Evolutionary conservation across 176 grass and related monocot species (phyloP).

Genomic region (Areca catechu): DNA sequence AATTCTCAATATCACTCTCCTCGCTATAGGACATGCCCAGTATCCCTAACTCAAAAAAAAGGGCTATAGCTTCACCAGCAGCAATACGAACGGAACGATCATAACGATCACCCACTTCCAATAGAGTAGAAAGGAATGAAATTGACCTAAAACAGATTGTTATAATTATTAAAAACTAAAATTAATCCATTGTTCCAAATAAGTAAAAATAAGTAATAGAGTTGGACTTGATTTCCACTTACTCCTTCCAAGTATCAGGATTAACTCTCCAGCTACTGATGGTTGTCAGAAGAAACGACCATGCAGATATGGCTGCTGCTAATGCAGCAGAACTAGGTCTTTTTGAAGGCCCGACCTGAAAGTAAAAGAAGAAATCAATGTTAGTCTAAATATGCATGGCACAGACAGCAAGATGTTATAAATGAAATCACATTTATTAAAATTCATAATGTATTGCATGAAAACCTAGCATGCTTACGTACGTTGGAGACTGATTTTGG

Average conservation of each 20-base stretch:
- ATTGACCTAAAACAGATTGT: slow-evolving; percentile 40
- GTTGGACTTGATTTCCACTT: slow-evolving; percentile 1
- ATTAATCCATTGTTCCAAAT: neutral
- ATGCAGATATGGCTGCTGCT: slow-evolving; percentile 74
- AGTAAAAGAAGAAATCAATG: neutral
- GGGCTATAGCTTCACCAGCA: slow-evolving; percentile 88
- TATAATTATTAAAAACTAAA: neutral
- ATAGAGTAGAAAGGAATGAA: slow-evolving; percentile 59
- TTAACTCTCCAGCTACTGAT: slow-evolving; percentile 78
- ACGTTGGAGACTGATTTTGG: slow-evolving; percentile 84
- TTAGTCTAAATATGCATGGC: no score
- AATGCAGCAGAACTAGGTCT: slow-evolving; percentile 51
- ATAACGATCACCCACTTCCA: slow-evolving; percentile 44
- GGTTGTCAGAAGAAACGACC: slow-evolving; percentile 90
- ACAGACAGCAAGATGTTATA: no score
- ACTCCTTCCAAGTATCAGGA: slow-evolving; percentile 93
- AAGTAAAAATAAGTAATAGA: neutral
- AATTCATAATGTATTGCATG: no score
- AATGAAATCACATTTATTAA: no score
- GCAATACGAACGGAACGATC: slow-evolving; percentile 76
- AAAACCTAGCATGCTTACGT: slow-evolving; percentile 14
- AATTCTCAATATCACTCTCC: slow-evolving; percentile 28
- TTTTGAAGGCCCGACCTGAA: slow-evolving; percentile 63
- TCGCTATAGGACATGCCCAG: slow-evolving; percentile 48
- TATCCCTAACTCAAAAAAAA: slow-evolving; percentile 75